A percentile compares a stretch with the other conserved stretches of the same genome.
These are phyloP conservation scores for Baorangia bicolor DNA, from an alignment of 768 basidiomycete genomes.

Conservation along the genomic window DNA sequence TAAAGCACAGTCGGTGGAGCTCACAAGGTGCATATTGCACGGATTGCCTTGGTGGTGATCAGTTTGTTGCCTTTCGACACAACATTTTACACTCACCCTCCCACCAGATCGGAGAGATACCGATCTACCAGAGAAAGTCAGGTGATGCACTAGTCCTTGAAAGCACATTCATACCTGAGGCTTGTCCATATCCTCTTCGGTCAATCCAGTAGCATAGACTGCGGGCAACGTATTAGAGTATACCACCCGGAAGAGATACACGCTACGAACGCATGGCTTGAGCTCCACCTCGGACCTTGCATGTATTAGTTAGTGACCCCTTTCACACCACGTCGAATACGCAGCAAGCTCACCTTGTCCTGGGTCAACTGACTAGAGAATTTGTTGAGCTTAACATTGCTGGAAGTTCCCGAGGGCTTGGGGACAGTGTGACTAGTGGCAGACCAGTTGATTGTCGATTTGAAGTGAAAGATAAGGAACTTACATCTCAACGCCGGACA, in stretches of 20 bases:
- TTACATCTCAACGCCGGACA: constrained; percentile 65
- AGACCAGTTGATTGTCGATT: not conserved
- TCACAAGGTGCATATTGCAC: constrained; percentile 79
- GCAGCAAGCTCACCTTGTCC: constrained; percentile 56
- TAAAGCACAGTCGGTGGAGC: constrained; percentile 16
- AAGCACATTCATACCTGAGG: constrained; percentile 56
- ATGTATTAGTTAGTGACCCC: not conserved
- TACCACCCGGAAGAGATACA: not conserved
- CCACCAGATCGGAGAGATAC: constrained; percentile 90
- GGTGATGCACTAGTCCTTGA: not conserved
- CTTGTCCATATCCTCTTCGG: constrained; percentile 79
- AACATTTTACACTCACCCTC: constrained; percentile 52
- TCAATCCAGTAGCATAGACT: constrained; percentile 77
- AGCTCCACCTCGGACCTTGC: constrained; percentile 64
- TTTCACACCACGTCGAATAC: not conserved
- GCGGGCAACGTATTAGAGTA: not conserved
- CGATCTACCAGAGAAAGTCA: constrained; percentile 51
- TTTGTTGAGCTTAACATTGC: constrained; percentile 62
- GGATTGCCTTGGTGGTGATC: constrained; percentile 61
- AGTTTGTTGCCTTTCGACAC: not conserved
- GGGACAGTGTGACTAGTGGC: constrained; percentile 20
- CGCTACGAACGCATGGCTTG: constrained; percentile 77
- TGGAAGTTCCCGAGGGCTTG: constrained; percentile 22
- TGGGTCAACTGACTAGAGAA: constrained; percentile 74
- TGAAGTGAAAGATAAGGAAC: constrained; percentile 16